Base-by-base conservation (phyloP, 2,329 filamentous ascomycete species). In the Xylariaceae sp. region DNA sequence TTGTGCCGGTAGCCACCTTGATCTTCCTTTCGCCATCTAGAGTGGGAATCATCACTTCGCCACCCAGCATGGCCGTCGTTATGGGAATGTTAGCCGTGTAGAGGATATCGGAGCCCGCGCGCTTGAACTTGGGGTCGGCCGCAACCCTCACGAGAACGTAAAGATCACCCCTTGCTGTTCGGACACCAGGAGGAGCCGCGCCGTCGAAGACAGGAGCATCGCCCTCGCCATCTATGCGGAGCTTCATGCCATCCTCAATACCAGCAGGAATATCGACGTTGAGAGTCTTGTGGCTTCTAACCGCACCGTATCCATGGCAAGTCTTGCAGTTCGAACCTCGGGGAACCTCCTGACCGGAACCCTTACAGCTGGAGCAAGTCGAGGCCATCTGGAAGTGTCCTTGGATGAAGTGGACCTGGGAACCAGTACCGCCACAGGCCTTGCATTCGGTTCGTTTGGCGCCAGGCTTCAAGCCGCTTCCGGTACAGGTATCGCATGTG, bases 371-470 rank as follows among this genome's bases (percentile, higher is more conserved):
- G 17, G 83, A 81, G 74, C 94, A 99, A 1, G 92, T 95, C 62
- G 90, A 90, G 3, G 90, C 90, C 88, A 99, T 93, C 77, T 97
- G 93, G 77, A 99, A 97, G 23, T 92, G 92, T 56, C 92, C 92
- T 67, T 90, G 87, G 83, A 97, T 89, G 70, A 91, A 88, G 74
- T 96, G 91, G 53, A 97, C 87, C 58, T 90, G 82, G 44, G 89
- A 90, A 54, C 94, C 94, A 1, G 91, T 91, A 13, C 94, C 94
- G 62, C 89, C 87, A 73, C 94, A 99, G 56, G 83, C 79, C 72
- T 86, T 87, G 75, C 94, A 99, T 62, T 86, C 79, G 23, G 84
- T 79, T 67, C 86, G 82, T 74, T 89, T 86, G 10, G 87, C 83
- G 9, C 93, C 93, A 60, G 86, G 75, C 78, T 96, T 97, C 73